A percentile compares a stretch with the other conserved stretches of the same genome.
These are phyloP conservation scores for Sequoia sempervirens DNA, from an alignment of 75 land plant species.

Conservation along the genomic window DNA sequence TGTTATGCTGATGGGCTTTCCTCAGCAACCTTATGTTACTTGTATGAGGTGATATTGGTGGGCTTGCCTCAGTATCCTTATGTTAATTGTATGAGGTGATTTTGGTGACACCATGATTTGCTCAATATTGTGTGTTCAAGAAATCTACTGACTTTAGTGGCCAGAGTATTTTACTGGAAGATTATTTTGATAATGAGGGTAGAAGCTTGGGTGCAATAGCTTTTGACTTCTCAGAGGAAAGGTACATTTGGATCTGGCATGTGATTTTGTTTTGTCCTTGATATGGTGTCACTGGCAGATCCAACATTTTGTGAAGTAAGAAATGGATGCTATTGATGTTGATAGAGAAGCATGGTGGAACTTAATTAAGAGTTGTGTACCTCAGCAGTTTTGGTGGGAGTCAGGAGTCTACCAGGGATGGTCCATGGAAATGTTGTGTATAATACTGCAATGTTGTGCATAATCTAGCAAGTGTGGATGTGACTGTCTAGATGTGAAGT, in stretches of 20 bases:
- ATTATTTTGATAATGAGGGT: slow-evolving; percentile 2
- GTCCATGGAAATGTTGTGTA: slow-evolving; percentile 5
- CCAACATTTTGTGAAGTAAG: neutral
- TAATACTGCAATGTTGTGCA: slow-evolving; percentile 4
- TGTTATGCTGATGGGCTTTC: neutral
- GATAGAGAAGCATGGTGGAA: neutral
- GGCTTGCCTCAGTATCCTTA: neutral
- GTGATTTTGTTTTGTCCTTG: neutral
- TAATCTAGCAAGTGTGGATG: neutral
- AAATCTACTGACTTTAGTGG: neutral
- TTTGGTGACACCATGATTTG: neutral
- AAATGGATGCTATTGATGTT: slow-evolving; percentile 3
- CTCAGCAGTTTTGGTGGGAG: neutral
- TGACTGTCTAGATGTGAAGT: slow-evolving; percentile 2
- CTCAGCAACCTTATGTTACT: neutral
- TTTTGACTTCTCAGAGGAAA: neutral
- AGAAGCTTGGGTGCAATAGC: slow-evolving; percentile 6
- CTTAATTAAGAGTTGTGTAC: neutral
- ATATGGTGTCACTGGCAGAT: slow-evolving; percentile 3
- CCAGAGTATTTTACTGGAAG: neutral
- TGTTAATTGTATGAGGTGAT: neutral
- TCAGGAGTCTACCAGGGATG: slow-evolving; percentile 5
- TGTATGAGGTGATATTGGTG: neutral
- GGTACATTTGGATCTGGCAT: neutral
- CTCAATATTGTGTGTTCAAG: neutral